A percentile compares a stretch with the other conserved stretches of the same genome.
Conservation (phyloP, 441 rosid genomes). For the Arabidopsis lyrata region DNA sequence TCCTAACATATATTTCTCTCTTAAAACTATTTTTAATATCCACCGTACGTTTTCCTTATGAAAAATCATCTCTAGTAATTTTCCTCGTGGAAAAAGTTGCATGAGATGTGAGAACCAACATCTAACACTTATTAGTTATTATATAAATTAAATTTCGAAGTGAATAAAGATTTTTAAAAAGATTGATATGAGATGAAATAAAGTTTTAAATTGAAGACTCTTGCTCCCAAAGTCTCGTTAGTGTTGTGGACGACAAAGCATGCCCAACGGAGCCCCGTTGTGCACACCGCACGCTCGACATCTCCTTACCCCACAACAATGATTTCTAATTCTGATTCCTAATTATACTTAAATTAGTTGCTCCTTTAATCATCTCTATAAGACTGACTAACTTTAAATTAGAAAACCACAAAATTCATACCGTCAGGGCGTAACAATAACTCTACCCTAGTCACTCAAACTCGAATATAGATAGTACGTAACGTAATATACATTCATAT, state of each 20-base stretch:
- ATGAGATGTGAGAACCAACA: background rate
- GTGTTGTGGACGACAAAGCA: slow-evolving; percentile 43
- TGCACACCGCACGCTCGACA: slow-evolving; percentile 48
- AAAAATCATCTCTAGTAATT: background rate
- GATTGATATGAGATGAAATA: background rate
- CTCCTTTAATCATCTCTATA: slow-evolving; percentile 6
- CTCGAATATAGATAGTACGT: background rate
- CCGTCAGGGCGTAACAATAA: background rate
- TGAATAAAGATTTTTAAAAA: background rate
- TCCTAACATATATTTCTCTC: too few relatives aligned
- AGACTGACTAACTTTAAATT: background rate
- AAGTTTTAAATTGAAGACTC: slow-evolving; percentile 10
- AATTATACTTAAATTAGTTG: background rate
- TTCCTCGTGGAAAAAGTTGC: background rate
- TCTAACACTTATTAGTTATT: background rate
- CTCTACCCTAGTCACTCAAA: slow-evolving; percentile 18
- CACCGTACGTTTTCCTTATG: background rate
- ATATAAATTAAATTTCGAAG: background rate
- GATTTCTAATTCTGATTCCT: background rate
- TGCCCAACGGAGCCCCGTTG: slow-evolving; percentile 41
- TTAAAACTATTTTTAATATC: background rate
- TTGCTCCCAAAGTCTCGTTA: slow-evolving; percentile 32
- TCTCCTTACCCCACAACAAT: slow-evolving; percentile 25
- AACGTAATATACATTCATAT: slow-evolving; percentile 1
- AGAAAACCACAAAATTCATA: background rate